These are phyloP conservation scores for Malbranchea cinnamomea DNA, from an alignment of 2,329 filamentous ascomycete species.

Conservation along the genomic window DNA sequence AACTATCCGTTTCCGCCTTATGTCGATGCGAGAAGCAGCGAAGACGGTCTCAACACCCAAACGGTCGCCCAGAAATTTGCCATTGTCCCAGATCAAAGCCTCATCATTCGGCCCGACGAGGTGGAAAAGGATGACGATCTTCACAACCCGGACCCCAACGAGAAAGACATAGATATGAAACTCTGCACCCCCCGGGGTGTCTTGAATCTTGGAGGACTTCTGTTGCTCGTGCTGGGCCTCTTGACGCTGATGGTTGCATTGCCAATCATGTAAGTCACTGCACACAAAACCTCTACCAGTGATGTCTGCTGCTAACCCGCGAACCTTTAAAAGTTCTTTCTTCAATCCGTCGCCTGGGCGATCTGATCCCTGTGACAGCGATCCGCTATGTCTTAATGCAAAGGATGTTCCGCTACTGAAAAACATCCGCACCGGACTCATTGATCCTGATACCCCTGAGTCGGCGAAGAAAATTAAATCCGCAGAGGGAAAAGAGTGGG, in stretches of 20 bases:
- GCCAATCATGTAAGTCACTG: constrained; percentile 45
- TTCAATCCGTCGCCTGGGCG: too few relatives aligned
- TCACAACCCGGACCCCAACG: constrained; percentile 54
- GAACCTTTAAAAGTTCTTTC: constrained; percentile 44
- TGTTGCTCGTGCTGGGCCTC: constrained; percentile 44
- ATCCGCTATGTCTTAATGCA: constrained; percentile 36
- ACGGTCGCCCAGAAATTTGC: constrained; percentile 62
- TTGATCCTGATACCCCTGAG: constrained; percentile 53
- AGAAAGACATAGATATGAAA: constrained; percentile 47
- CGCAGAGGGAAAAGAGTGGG: constrained; percentile 44
- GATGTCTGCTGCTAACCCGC: not conserved
- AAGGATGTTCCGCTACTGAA: constrained; percentile 38
- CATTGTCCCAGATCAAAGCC: constrained; percentile 50
- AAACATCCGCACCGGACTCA: constrained; percentile 45
- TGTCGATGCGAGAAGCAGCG: constrained; percentile 48
- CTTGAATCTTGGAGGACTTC: constrained; percentile 48
- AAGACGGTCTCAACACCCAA: constrained; percentile 53
- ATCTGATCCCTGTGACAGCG: constrained; percentile 19
- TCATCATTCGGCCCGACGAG: constrained; percentile 55
- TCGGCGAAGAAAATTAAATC: constrained; percentile 41
- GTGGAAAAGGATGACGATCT: constrained; percentile 59
- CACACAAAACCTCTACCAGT: not conserved
- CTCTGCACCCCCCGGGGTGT: constrained; percentile 50
- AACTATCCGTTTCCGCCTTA: constrained; percentile 39
- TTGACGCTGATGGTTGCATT: constrained; percentile 54